Base-by-base conservation (phyloP, 129 eudicot species). In the Centaurea solstitialis region DNA sequence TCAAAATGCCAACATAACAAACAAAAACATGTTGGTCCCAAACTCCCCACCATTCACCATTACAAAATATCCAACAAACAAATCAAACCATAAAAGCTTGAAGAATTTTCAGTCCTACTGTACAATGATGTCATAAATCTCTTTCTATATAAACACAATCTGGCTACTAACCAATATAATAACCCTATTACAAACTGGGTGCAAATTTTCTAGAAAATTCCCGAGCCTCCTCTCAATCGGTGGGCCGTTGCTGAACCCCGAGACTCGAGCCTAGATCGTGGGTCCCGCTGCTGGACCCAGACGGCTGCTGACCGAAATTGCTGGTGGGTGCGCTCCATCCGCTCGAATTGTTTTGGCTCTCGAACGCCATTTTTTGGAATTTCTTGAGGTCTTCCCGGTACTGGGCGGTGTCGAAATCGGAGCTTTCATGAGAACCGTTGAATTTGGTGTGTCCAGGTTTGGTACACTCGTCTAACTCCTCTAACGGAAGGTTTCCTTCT, bases 331-430 rank as follows among this genome's bases (percentile, higher is more conserved):
- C 91, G 74, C 93, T 91, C 83, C 73, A 87, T 38, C 83, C 94
- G 40, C 92, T 89, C 5, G 90, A 84, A 77, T 85, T 86, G 76
- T 77, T 76, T 70, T 84, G 87, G 87, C 80, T 76, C 72, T 89
- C 97, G 24, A 92, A 75, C 47, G 93, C 93, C 89, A 92, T 87
- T 83, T 90, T 94, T 68, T 77, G 86, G 75, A 94, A 90, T 77
- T 90, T 90, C 68, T 67, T 83, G 35, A 92, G 75, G 33, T 90
- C 88, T 79, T 93, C 94, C 75, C 81, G 80, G 87, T 89, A 91
- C 40, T 91, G 93, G n/a, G 83, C 72, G 12, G 79, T 86, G 73
- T 92, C 98, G 62, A 82, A 87, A 78, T 94, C 93, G 7, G 92
- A 80, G 81, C 93, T 94, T 61, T 79, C 97, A 41, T 78, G 81